These are phyloP conservation scores for Mortierella antarctica DNA, from an alignment of 192 early-diverging fungal species.

Conservation along the genomic window DNA sequence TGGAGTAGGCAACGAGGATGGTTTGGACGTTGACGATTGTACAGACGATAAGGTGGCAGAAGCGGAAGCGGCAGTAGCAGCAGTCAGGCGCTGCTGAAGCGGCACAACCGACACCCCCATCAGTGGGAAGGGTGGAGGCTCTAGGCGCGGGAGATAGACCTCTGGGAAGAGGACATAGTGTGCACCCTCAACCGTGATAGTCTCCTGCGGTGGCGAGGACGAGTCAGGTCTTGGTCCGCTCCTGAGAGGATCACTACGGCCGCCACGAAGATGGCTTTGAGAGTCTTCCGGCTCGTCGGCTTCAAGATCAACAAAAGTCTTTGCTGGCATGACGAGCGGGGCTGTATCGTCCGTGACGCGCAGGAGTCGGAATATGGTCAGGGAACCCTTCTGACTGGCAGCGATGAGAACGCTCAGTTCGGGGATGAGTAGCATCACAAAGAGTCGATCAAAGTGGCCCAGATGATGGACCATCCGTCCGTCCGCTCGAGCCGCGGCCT, in stretches of 20 bases:
- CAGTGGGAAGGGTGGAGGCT: conserved; percentile 19
- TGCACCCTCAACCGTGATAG: not conserved
- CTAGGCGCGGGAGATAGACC: conserved; percentile 41
- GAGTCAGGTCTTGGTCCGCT: no score
- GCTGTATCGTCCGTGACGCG: conserved; percentile 19
- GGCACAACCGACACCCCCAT: conserved; percentile 27
- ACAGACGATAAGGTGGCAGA: no score
- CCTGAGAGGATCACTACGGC: no score
- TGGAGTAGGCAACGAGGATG: not conserved
- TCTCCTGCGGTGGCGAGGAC: not conserved
- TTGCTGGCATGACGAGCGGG: not conserved
- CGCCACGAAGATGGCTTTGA: no score
- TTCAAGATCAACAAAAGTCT: not conserved
- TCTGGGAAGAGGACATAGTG: conserved; percentile 47
- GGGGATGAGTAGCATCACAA: conserved; percentile 42
- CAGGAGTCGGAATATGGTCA: conserved; percentile 39
- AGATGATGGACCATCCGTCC: conserved; percentile 24
- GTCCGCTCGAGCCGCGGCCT: conserved; percentile 33
- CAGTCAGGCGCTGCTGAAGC: not conserved
- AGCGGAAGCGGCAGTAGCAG: no score
- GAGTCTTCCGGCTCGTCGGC: no score
- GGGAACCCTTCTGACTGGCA: conserved; percentile 49
- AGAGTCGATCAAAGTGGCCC: conserved; percentile 51
- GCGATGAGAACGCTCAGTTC: conserved; percentile 33
- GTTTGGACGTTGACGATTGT: not conserved